Conservation (phyloP, 169 alveolate species). For the Plasmodium gaboni region DNA sequence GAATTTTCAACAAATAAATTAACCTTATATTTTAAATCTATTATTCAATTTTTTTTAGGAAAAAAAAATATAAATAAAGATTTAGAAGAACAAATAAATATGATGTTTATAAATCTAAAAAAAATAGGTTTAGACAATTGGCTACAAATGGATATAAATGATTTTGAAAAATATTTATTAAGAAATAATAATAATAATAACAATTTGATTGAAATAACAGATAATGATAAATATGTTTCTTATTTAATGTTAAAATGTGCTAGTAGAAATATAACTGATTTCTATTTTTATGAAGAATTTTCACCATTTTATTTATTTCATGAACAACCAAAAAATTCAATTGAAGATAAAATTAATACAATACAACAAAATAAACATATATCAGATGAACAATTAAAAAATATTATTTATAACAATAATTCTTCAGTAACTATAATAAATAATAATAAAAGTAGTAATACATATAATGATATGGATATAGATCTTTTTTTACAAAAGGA, state of each 20-base stretch:
- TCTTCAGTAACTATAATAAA: conserved; percentile 32
- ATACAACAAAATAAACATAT: conserved; percentile 63
- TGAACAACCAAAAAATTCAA: conserved; percentile 65
- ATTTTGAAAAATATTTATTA: conserved; percentile 67
- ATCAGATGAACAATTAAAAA: conserved; percentile 70
- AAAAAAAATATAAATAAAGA: conserved; percentile 34
- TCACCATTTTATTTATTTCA: conserved; percentile 74
- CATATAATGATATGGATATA: conserved; percentile 57
- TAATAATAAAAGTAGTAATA: neutral
- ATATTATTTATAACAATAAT: conserved; percentile 43
- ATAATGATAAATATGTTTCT: conserved; percentile 42
- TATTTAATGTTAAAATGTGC: conserved; percentile 74
- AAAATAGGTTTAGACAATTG: conserved; percentile 69
- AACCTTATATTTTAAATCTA: conserved; percentile 55
- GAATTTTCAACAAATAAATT: conserved; percentile 51
- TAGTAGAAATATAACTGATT: conserved; percentile 70
- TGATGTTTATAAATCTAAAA: conserved; percentile 74
- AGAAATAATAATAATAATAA: conserved; percentile 60
- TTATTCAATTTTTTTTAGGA: conserved; percentile 63
- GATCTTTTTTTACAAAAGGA: conserved; percentile 68
- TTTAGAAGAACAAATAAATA: conserved; percentile 71
- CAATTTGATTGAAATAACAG: conserved; percentile 47
- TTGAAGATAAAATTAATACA: conserved; percentile 51
- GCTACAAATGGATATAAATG: conserved; percentile 71
- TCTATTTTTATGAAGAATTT: conserved; percentile 69